Conservation (phyloP, 2,329 filamentous ascomycete genomes). For the Xylaria digitata region DNA sequence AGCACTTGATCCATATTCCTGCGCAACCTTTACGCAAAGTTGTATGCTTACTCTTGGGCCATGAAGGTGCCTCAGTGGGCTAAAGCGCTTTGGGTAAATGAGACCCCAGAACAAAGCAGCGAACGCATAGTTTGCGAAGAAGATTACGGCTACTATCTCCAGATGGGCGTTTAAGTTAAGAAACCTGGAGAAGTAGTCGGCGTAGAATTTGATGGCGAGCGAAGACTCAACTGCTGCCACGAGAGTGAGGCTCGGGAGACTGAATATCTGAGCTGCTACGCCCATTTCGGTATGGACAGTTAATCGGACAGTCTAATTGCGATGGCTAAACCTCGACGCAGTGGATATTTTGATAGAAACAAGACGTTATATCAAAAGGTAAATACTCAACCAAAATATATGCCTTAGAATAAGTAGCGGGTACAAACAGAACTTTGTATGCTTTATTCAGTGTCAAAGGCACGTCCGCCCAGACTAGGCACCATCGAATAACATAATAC, state of each 20-base stretch:
- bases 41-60: conserved; percentile 41
- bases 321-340: neutral
- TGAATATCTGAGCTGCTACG: conserved; percentile 37
- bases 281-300: conserved; percentile 23
- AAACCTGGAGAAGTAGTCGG: conserved; percentile 23
- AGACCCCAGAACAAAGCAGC: conserved; percentile 37
- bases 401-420: neutral
- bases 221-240: conserved; percentile 44
- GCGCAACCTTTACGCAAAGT: neutral
- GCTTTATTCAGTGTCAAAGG: neutral
- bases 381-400: neutral
- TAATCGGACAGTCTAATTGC: neutral
- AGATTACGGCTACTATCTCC: conserved; percentile 28
- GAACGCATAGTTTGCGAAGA: conserved; percentile 41
- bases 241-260: conserved; percentile 45
- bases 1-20: neutral
- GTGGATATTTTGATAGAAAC: neutral
- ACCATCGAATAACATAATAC: neutral
- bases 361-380: neutral
- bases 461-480: neutral
- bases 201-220: conserved; percentile 44
- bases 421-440: neutral
- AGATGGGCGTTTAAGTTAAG: conserved; percentile 24
- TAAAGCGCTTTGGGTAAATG: conserved; percentile 43
- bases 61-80: conserved; percentile 40